Evolutionary conservation across 139 green algal genomes (phyloP).

Genomic region (Eudorina sp.): DNA sequence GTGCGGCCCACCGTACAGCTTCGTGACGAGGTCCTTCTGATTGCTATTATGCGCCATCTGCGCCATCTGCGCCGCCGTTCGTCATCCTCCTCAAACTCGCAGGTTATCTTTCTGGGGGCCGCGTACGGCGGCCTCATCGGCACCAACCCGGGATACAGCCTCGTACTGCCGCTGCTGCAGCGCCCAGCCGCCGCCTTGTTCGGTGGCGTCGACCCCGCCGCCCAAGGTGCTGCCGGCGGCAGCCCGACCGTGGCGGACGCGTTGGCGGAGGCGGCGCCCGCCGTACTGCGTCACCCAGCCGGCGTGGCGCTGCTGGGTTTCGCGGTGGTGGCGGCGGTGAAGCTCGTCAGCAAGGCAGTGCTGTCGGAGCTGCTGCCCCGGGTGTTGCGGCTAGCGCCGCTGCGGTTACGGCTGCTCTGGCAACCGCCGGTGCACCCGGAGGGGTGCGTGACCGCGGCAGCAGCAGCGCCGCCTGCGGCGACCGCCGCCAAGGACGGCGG

Average conservation of each 20-base stretch:
- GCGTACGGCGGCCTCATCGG: not conserved
- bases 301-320: not conserved
- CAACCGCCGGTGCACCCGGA: slow-evolving; percentile 32
- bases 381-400: not conserved
- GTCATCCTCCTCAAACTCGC: not conserved
- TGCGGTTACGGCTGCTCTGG: not conserved
- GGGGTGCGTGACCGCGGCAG: not conserved
- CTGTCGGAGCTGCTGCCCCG: slow-evolving; percentile 13
- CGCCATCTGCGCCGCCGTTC: too few relatives aligned
- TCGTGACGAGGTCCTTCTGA: too few relatives aligned
- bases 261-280: not conserved
- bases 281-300: not conserved
- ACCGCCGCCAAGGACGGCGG: not conserved
- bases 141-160: not conserved
- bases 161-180: not conserved
- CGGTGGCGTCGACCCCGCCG: not conserved
- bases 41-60: too few relatives aligned
- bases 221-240: too few relatives aligned
- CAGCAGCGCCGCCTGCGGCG: not conserved
- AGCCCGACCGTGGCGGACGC: not conserved
- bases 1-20: too few relatives aligned
- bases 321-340: not conserved
- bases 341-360: slow-evolving; percentile 12
- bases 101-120: slow-evolving; percentile 42
- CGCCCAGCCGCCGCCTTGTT: not conserved